Evolutionary conservation across 2,329 filamentous ascomycete genomes (phyloP).

Genomic region (Colletotrichum eleusines): DNA sequence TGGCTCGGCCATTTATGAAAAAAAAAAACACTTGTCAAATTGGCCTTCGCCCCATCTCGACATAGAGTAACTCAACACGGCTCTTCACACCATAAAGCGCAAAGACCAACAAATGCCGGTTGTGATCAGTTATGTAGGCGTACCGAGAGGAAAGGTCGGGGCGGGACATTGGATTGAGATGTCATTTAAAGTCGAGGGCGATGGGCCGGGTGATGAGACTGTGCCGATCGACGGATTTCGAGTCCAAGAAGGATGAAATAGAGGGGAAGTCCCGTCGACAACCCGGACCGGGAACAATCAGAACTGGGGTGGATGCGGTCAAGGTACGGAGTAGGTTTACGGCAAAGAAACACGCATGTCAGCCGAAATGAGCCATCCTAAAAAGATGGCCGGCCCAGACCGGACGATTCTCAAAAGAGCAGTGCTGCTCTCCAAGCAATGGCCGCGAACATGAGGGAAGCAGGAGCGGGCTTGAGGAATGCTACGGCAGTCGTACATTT

Average conservation of each 20-base stretch:
- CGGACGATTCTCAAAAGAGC: neutral
- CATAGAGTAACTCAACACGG: neutral
- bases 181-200: neutral
- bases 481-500: neutral
- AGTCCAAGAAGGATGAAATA: neutral
- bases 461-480: neutral
- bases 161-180: neutral
- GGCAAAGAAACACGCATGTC: neutral
- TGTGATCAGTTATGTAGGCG: neutral
- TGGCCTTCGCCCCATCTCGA: neutral
- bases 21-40: neutral
- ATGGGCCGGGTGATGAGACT: neutral
- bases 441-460: neutral
- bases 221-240: neutral
- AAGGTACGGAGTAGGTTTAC: neutral
- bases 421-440: neutral
- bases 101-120: neutral
- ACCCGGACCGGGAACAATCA: neutral
- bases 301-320: neutral
- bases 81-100: neutral
- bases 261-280: neutral
- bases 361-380: neutral
- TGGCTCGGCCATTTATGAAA: neutral
- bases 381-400: neutral
- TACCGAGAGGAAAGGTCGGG: neutral